Percentiles rank a stretch among this genome's conserved stretches.
These are phyloP conservation scores for Xenosphaeropsis pyriputrescens DNA, from an alignment of 2,329 filamentous ascomycete genomes.

Conservation along the genomic window DNA sequence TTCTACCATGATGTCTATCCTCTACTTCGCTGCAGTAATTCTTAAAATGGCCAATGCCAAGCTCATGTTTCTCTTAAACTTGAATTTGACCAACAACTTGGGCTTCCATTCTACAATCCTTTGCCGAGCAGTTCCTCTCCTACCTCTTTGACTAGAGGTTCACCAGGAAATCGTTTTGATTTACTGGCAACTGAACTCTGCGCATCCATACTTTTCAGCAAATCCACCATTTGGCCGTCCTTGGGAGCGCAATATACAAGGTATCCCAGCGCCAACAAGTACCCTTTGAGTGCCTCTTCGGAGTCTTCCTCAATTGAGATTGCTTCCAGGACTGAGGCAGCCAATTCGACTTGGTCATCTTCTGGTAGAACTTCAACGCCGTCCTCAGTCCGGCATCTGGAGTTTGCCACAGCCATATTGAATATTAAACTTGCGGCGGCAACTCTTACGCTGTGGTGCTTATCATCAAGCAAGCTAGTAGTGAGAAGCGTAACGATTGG, in stretches of 20 bases:
- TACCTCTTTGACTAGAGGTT: constrained; percentile 39
- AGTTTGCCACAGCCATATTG: constrained; percentile 63
- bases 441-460: constrained; percentile 60
- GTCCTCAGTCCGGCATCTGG: constrained; percentile 44
- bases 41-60: no score
- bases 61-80: no score
- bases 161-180: constrained; percentile 36
- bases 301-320: constrained; percentile 44
- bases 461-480: constrained; percentile 63
- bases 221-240: constrained; percentile 63
- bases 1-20: no score
- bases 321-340: constrained; percentile 68
- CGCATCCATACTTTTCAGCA: constrained; percentile 68
- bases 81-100: no score
- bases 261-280: constrained; percentile 63
- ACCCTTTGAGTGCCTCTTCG: constrained; percentile 59
- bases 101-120: constrained; percentile 4
- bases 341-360: constrained; percentile 64
- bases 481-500: constrained; percentile 57
- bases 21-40: no score
- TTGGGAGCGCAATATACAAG: constrained; percentile 56
- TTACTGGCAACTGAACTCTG: constrained; percentile 45
- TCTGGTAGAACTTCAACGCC: constrained; percentile 45
- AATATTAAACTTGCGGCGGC: constrained; percentile 73
- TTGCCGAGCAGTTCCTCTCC: constrained; percentile 25